These are phyloP conservation scores for Fraxinus anomala DNA, from an alignment of 257 asterid species.

Conservation along the genomic window DNA sequence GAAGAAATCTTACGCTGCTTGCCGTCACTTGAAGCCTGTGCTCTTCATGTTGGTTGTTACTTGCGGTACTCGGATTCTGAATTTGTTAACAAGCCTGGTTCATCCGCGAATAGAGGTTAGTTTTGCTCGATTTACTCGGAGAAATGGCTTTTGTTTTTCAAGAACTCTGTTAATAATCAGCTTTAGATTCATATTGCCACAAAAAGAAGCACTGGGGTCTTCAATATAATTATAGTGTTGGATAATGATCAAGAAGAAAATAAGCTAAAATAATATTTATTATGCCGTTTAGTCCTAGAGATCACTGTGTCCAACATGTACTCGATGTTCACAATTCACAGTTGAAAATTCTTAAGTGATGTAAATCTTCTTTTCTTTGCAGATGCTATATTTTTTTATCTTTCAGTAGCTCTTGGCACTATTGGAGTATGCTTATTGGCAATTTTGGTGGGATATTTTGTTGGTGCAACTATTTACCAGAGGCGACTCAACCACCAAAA, in stretches of 20 bases:
- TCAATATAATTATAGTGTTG: neutral
- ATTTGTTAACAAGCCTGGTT: neutral
- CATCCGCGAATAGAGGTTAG: neutral
- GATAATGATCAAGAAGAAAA: neutral
- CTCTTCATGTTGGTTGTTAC: constrained; percentile 23
- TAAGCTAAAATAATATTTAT: neutral
- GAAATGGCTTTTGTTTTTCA: neutral
- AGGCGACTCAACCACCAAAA: constrained; percentile 1
- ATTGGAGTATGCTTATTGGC: constrained; percentile 27
- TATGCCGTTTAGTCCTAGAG: neutral
- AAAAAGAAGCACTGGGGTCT: neutral
- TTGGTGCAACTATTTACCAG: constrained; percentile 20
- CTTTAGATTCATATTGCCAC: neutral
- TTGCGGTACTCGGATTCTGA: constrained; percentile 26
- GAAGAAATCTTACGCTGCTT: constrained; percentile 14
- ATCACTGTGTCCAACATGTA: neutral
- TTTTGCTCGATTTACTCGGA: neutral
- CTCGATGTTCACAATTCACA: neutral
- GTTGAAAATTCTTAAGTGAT: neutral
- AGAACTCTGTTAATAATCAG: neutral
- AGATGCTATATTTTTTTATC: constrained; percentile 20
- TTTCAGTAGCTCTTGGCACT: constrained; percentile 9
- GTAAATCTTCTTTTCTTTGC: neutral
- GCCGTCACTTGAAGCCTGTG: constrained; percentile 25
- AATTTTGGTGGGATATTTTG: constrained; percentile 23